These are phyloP conservation scores for Pseudovirgaria hyperparasitica DNA, from an alignment of 2,329 filamentous ascomycete genomes.

Conservation along the genomic window DNA sequence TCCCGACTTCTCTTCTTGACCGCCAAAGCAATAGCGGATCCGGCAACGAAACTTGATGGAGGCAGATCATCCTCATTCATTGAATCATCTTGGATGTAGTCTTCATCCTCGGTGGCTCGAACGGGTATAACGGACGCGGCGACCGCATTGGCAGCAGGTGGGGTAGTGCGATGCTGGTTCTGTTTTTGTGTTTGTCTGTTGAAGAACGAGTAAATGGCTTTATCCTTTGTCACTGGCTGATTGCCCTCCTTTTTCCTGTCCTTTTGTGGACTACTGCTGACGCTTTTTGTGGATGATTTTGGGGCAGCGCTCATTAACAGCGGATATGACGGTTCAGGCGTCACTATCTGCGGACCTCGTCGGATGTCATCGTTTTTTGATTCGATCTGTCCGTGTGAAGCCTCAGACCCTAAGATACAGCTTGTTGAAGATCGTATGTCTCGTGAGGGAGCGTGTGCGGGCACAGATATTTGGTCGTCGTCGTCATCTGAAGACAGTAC, in stretches of 20 bases:
- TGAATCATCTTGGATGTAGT: slow-evolving; percentile 25
- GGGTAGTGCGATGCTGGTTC: slow-evolving; percentile 25
- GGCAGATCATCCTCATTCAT: slow-evolving; percentile 12
- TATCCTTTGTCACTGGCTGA: slow-evolving; percentile 24
- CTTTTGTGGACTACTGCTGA: too few relatives aligned
- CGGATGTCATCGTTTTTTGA: slow-evolving; percentile 9
- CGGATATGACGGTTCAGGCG: slow-evolving; percentile 6
- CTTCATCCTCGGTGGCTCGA: slow-evolving; percentile 16
- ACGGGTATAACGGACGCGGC: too few relatives aligned
- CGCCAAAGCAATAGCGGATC: slow-evolving; percentile 11
- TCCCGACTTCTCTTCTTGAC: slow-evolving; percentile 15
- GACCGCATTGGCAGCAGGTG: slow-evolving; percentile 10
- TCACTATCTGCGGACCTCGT: slow-evolving; percentile 13
- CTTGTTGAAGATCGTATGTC: background rate
- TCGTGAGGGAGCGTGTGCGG: slow-evolving; percentile 16
- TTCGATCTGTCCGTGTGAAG: slow-evolving; percentile 9
- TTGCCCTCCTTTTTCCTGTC: too few relatives aligned
- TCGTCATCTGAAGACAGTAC: slow-evolving; percentile 21
- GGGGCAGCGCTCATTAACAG: slow-evolving; percentile 5
- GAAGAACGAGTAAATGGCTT: slow-evolving; percentile 38
- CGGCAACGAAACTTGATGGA: slow-evolving; percentile 6
- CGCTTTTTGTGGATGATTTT: slow-evolving; percentile 18
- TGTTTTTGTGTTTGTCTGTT: slow-evolving; percentile 30
- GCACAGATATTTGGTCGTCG: slow-evolving; percentile 16
- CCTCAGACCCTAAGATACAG: slow-evolving; percentile 9